Evolutionary conservation across 345 rosid species (phyloP), one percentile per base, ranked within the genome.

Genomic region (Theobroma cacao): DNA sequence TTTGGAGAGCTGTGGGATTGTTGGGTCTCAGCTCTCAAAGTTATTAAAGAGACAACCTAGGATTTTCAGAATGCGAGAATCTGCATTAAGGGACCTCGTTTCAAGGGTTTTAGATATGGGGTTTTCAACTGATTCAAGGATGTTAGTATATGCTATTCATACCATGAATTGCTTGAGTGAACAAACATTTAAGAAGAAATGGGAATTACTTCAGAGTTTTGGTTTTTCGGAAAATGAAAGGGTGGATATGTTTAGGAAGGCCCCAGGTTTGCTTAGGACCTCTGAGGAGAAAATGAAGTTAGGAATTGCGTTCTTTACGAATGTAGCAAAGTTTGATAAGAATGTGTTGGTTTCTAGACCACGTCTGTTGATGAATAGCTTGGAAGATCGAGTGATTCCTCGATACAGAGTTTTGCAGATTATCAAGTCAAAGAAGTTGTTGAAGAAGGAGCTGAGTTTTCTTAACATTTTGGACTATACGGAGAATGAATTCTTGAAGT

Each of bases 381-480:
- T 87, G 33, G 85, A 87, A 56, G 78, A 76, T 43, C 83, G 88
- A 0, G 83, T 83, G 60, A 28, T 85, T 53, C 82, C 90, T 70
- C 82, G 89, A 60, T 78, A 80, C 52, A 68, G 56, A 26, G 85
- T 89, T 67, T 38, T 82, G 69, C 72, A 85, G 75, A 67, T 85
- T 24, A 3, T 87, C 9, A 82, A 61, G 72, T 84, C 76, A 4
- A 84, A 80, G 59, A 38, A 58, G 64, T 67, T 86, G 75, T 30
- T 87, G 48, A 77, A 81, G 77, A 85, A 75, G 78, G 43, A 85
- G 68, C 67, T 17, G 0, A 65, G 73, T 59, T 80, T 82, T 20
- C 0, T 13, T n/a, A 4, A 28, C 12, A 50, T 70, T 26, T 15
- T 84, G 77, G 6, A 2, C 14, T 24, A 59, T 3, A 17, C 80